Evolutionary conservation across 768 basidiomycete species (phyloP).

Genomic region (Termitomyces sp.): DNA sequence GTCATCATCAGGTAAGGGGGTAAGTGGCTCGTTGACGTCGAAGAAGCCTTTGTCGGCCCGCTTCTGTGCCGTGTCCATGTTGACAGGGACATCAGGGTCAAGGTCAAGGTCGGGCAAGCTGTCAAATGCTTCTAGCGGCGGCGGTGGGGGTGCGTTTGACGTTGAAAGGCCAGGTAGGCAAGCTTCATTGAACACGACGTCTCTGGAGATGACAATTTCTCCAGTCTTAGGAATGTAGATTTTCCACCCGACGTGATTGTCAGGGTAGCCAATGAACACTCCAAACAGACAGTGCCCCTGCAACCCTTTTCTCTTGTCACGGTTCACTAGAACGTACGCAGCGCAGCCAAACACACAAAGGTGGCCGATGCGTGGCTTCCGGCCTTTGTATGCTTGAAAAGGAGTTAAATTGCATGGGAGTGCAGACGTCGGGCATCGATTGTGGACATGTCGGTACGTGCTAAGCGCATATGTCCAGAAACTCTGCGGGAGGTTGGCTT

Average conservation of each 20-base stretch:
- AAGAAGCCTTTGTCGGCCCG: no score
- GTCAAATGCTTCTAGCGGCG: no score
- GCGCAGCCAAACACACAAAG: conserved; percentile 28
- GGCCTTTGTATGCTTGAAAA: neutral
- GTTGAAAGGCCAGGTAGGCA: conserved; percentile 14
- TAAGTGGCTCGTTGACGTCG: no score
- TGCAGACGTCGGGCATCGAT: neutral
- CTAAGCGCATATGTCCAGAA: conserved; percentile 2
- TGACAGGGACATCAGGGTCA: no score
- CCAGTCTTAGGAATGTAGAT: conserved; percentile 21
- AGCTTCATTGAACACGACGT: conserved; percentile 25
- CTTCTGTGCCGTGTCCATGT: no score
- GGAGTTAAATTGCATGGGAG: neutral
- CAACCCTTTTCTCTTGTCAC: conserved; percentile 21
- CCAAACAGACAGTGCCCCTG: conserved; percentile 18
- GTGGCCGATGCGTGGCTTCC: neutral
- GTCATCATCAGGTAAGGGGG: no score
- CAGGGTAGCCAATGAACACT: conserved; percentile 27
- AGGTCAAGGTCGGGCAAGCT: no score
- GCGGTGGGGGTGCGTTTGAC: no score
- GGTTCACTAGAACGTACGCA: conserved; percentile 27
- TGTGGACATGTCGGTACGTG: conserved; percentile 1
- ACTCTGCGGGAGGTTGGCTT: neutral
- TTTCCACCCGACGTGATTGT: conserved; percentile 19
- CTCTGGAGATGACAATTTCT: conserved; percentile 16